These are phyloP conservation scores for Lithocarpus polystachyus DNA, from an alignment of 306 rosid genomes.

Conservation along the genomic window DNA sequence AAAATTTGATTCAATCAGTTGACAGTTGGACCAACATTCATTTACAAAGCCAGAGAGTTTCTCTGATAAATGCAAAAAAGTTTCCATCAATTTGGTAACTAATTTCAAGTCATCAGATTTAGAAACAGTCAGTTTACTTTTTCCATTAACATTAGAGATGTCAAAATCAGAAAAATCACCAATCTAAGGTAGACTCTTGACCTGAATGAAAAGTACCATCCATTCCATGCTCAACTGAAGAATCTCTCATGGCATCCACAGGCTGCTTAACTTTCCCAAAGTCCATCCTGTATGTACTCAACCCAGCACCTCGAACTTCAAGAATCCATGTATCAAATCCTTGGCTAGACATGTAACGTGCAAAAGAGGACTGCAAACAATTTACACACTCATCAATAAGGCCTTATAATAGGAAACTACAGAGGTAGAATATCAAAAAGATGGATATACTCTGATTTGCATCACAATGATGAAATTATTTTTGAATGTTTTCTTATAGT, in stretches of 20 bases:
- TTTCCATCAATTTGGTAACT: slow-evolving; percentile 21
- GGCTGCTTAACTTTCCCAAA: slow-evolving; percentile 21
- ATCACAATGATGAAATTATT: background rate
- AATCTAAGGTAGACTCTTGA: slow-evolving; percentile 4
- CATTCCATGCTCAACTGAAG: slow-evolving; percentile 22
- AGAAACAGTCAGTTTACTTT: slow-evolving; percentile 12
- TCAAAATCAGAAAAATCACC: slow-evolving; percentile 27
- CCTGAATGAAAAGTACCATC: slow-evolving; percentile 15
- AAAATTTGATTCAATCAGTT: background rate
- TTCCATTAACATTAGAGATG: slow-evolving; percentile 11
- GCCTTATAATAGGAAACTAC: background rate
- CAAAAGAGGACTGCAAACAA: slow-evolving; percentile 73
- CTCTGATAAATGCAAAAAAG: slow-evolving; percentile 31
- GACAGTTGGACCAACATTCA: slow-evolving; percentile 32
- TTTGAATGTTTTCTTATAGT: background rate
- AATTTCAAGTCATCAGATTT: slow-evolving; percentile 22
- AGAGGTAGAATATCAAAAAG: background rate
- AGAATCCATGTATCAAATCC: slow-evolving; percentile 96
- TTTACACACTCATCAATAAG: slow-evolving; percentile 7
- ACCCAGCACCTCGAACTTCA: slow-evolving; percentile 85
- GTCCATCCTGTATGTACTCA: slow-evolving; percentile 49
- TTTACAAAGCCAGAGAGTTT: slow-evolving; percentile 30
- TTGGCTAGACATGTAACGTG: slow-evolving; percentile 70
- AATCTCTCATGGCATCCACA: slow-evolving; percentile 11
- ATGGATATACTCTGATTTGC: background rate